Percentiles rank a stretch among this genome's conserved stretches.
Conservation (phyloP, 169 alveolate genomes). For the Amoebophrya sp. region DNA sequence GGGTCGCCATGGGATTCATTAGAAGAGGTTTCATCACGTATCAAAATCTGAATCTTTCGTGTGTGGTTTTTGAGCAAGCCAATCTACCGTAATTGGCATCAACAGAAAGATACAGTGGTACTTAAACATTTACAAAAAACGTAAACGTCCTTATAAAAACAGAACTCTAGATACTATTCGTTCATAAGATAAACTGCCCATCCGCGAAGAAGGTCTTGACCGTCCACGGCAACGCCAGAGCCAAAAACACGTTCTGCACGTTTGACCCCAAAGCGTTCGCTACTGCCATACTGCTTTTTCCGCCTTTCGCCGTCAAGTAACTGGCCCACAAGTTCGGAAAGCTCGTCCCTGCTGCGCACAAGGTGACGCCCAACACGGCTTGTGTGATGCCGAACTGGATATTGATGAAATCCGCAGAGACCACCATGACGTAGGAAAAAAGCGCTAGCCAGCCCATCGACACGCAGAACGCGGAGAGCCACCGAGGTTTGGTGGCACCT, state of each 20-base stretch:
- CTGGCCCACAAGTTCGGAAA: slow-evolving; percentile 32
- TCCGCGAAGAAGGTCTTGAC: slow-evolving; percentile 26
- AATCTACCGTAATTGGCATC: too few species aligned
- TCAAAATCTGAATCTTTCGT: too few species aligned
- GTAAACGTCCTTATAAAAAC: too few species aligned
- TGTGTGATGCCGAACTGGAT: slow-evolving; percentile 11
- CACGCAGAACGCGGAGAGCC: slow-evolving; percentile 28
- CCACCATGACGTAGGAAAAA: slow-evolving; percentile 28
- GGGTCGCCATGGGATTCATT: slow-evolving; percentile 16
- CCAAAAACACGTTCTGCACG: slow-evolving; percentile 34
- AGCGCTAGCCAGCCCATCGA: slow-evolving; percentile 35
- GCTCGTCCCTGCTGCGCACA: slow-evolving; percentile 37
- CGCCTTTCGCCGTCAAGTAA: slow-evolving; percentile 28
- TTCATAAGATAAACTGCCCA: not conserved
- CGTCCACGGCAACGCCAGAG: slow-evolving; percentile 36
- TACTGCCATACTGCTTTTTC: slow-evolving; percentile 27
- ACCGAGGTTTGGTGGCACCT: not conserved
- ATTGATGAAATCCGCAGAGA: slow-evolving; percentile 11
- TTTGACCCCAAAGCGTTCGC: slow-evolving; percentile 37
- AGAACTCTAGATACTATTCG: too few species aligned
- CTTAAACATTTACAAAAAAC: too few species aligned
- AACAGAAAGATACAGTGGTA: too few species aligned
- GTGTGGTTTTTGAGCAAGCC: too few species aligned
- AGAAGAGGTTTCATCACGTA: too few species aligned
- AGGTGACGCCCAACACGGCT: slow-evolving; percentile 33